phyloP scores from a whole-genome alignment of 345 rosid genomes.

The Iberis pinnata region DNA sequence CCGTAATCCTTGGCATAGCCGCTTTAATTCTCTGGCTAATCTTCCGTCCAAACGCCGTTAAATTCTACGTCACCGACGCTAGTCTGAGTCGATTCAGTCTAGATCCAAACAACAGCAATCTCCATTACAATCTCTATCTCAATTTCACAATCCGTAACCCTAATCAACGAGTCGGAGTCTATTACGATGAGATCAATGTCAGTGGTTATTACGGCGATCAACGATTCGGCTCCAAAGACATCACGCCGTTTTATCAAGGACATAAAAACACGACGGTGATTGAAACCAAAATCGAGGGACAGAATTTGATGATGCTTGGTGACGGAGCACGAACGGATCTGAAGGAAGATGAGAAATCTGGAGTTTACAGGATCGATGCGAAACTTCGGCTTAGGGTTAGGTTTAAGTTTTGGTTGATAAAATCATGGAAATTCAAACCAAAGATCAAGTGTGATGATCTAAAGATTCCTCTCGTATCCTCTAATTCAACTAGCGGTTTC shows the following conservation, averaged over 20 bases:
- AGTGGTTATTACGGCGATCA: constrained; percentile 36
- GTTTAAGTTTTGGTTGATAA: constrained; percentile 50
- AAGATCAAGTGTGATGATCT: constrained; percentile 44
- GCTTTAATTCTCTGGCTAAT: constrained; percentile 50
- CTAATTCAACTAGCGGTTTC: constrained; percentile 22
- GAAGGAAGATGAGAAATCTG: constrained; percentile 32
- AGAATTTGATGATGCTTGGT: constrained; percentile 27
- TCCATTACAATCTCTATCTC: constrained; percentile 39
- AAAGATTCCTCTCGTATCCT: constrained; percentile 39
- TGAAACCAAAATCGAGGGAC: constrained; percentile 35
- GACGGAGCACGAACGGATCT: constrained; percentile 23
- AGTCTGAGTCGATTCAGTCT: constrained; percentile 37
- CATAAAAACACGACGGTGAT: constrained; percentile 55
- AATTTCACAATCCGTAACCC: constrained; percentile 60
- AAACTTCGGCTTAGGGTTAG: constrained; percentile 43
- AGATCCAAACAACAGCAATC: constrained; percentile 32
- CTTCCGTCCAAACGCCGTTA: constrained; percentile 53
- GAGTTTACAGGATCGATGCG: constrained; percentile 42
- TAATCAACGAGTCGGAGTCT: constrained; percentile 46
- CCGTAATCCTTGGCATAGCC: constrained; percentile 34
- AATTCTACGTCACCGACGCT: constrained; percentile 43
- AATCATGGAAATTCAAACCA: constrained; percentile 47
- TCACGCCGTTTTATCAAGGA: constrained; percentile 61
- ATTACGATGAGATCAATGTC: constrained; percentile 43
- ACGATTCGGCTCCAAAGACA: constrained; percentile 26